Evolutionary conservation across 805 yeast genomes (phyloP).

Genomic region (Metschnikowia kunwiensis): DNA sequence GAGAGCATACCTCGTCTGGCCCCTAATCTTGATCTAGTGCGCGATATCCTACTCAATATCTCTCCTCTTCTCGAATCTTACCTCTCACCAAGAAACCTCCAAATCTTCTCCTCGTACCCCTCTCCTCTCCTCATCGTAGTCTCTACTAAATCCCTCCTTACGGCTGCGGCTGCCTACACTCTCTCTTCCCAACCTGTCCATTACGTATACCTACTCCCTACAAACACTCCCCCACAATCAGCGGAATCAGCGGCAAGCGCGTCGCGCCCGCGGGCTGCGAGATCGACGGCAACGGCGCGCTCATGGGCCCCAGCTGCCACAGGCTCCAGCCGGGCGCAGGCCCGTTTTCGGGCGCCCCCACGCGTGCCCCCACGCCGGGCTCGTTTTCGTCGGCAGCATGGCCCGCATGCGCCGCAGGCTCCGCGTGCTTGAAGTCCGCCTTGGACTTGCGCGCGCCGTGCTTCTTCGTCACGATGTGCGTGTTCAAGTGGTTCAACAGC

Average conservation of each 20-base stretch:
- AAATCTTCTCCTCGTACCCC: too few species aligned
- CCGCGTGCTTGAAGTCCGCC: conserved; percentile 33
- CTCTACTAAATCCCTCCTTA: too few species aligned
- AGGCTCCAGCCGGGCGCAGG: neutral
- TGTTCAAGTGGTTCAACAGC: conserved; percentile 40
- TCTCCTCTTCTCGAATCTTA: too few species aligned
- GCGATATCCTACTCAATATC: too few species aligned
- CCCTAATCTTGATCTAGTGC: too few species aligned
- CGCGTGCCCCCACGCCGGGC: neutral
- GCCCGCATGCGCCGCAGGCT: conserved; percentile 5
- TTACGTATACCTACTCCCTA: neutral
- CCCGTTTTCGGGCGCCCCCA: neutral
- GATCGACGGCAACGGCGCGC: neutral
- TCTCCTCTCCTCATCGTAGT: too few species aligned
- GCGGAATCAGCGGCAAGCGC: conserved; percentile 15
- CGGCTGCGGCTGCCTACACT: too few species aligned
- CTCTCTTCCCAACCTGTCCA: neutral
- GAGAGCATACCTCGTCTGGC: too few species aligned
- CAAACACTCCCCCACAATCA: conserved; percentile 5
- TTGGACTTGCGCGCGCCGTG: conserved; percentile 43
- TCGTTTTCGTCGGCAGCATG: neutral
- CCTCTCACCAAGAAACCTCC: too few species aligned
- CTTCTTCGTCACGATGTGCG: conserved; percentile 44
- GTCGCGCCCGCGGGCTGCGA: neutral
- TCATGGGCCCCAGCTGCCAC: neutral